Conservation (phyloP, 2,329 filamentous ascomycete genomes). For the Ophiostoma australiae region DNA sequence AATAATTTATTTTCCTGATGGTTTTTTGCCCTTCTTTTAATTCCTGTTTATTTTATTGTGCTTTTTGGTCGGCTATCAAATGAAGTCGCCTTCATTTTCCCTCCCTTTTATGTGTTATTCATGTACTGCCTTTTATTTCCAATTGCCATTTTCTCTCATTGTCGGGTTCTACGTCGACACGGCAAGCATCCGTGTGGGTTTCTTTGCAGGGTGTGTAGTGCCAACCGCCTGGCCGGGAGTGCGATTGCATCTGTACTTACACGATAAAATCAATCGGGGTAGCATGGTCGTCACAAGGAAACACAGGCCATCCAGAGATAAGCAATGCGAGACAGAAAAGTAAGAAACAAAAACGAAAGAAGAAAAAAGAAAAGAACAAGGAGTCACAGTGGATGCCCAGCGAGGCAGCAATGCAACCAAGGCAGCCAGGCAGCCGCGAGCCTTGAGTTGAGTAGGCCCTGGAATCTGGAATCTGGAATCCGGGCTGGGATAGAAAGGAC, state of each 20-base stretch:
- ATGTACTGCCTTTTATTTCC: no score
- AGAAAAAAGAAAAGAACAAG: background rate
- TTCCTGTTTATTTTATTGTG: background rate
- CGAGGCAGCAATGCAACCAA: background rate
- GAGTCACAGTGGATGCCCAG: background rate
- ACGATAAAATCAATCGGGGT: background rate
- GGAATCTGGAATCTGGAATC: background rate
- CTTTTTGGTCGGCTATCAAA: no score
- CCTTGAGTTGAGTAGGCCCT: background rate
- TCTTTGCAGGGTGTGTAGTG: constrained; percentile 8
- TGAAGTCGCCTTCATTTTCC: no score
- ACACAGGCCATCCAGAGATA: background rate
- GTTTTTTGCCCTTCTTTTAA: background rate
- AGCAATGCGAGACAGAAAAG: background rate
- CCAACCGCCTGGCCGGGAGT: background rate
- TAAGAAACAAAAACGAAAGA: background rate
- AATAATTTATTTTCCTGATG: background rate
- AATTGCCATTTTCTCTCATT: no score
- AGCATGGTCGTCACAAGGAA: background rate
- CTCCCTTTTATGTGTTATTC: no score
- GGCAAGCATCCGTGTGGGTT: background rate
- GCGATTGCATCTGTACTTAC: background rate
- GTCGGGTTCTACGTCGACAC: no score
- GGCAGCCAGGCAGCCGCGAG: background rate
- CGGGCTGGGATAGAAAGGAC: background rate